Conservation (phyloP, 2,329 filamentous ascomycete genomes). For the Karstenula rhodostoma region DNA sequence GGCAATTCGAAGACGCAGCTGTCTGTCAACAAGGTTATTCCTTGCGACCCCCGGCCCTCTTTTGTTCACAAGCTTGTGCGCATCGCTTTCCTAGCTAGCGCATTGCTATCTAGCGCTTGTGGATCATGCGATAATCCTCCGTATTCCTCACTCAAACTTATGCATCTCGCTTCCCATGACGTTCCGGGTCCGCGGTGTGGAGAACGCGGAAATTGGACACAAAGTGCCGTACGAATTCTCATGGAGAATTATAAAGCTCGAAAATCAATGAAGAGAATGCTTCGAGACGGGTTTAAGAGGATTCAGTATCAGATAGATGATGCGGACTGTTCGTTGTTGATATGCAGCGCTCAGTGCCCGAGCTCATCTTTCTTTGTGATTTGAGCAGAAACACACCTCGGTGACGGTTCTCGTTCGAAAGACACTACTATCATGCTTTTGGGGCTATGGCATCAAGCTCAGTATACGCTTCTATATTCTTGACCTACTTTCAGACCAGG, state of each 20-base stretch:
- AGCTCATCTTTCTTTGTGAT: not conserved
- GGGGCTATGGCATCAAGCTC: not conserved
- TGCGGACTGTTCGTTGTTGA: not conserved
- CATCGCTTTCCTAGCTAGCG: not conserved
- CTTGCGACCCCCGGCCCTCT: not conserved
- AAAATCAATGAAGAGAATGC: not conserved
- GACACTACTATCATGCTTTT: not conserved
- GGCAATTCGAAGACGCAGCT: not conserved
- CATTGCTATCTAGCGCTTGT: conserved; percentile 1
- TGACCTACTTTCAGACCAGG: not conserved
- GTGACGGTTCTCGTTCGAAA: not conserved
- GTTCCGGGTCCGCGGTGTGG: conserved; percentile 3
- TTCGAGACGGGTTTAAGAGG: not conserved
- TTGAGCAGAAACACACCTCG: not conserved
- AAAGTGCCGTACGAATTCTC: not conserved
- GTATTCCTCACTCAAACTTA: not conserved
- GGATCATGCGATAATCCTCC: not conserved
- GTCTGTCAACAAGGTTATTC: not conserved
- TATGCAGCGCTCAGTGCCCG: not conserved
- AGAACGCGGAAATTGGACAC: conserved; percentile 3
- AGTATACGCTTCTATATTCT: not conserved
- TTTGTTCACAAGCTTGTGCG: not conserved
- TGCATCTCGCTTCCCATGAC: conserved; percentile 4
- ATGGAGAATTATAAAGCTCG: not conserved
- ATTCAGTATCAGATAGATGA: not conserved